Percentiles rank a stretch among this genome's conserved stretches.
Conservation (phyloP, 1,284 basidiomycete species). For the Phylloporus gajari region DNA sequence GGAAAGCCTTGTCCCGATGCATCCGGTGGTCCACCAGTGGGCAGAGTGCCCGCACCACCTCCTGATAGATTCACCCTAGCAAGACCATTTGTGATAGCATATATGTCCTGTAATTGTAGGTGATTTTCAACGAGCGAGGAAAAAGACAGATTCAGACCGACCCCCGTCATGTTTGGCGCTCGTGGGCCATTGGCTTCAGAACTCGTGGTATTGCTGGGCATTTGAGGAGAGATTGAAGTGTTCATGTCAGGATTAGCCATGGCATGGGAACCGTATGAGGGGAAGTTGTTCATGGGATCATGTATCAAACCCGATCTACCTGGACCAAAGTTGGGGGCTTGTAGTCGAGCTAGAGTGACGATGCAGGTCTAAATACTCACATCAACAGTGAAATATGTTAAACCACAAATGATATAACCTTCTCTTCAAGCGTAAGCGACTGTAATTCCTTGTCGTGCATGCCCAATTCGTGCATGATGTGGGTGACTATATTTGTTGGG, state of each 20-base stretch:
- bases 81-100: conserved; percentile 36
- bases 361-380: conserved; percentile 50
- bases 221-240: conserved; percentile 42
- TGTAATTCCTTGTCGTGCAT: conserved; percentile 61
- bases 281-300: conserved; percentile 48
- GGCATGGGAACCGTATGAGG: conserved; percentile 42
- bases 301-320: conserved; percentile 48
- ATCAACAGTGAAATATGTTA: conserved; percentile 20
- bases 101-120: conserved; percentile 33
- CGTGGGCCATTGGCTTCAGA: conserved; percentile 39
- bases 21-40: conserved; percentile 48
- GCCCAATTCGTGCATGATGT: conserved; percentile 58
- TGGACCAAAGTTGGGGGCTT: conserved; percentile 37
- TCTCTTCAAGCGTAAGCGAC: conserved; percentile 60
- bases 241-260: conserved; percentile 48
- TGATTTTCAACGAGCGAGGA: conserved; percentile 10
- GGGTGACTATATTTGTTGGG: conserved; percentile 44
- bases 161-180: conserved; percentile 48
- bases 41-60: conserved; percentile 48
- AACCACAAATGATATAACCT: conserved; percentile 52
- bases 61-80: conserved; percentile 34
- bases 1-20: conserved; percentile 32
- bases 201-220: conserved; percentile 37
- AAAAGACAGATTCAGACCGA: conserved; percentile 43
- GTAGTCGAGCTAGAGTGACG: conserved; percentile 40